A percentile compares a stretch with the other conserved stretches of the same genome.
Conservation (phyloP, 129 eudicot genomes). For the Heracleum sosnowskyi region DNA sequence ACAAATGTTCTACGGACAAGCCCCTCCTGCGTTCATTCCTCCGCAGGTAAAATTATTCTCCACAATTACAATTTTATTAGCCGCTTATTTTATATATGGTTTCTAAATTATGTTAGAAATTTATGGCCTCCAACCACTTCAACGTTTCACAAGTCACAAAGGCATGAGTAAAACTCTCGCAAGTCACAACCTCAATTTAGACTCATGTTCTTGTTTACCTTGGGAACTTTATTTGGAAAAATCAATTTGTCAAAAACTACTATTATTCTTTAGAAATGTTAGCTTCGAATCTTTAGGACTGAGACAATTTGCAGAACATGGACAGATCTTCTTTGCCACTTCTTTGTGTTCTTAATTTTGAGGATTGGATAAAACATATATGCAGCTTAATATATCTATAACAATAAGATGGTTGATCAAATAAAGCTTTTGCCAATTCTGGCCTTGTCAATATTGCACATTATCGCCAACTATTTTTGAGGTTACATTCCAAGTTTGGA, state of each 20-base stretch:
- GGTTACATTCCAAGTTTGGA: neutral
- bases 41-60: constrained; percentile 46
- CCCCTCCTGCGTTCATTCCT: constrained; percentile 70
- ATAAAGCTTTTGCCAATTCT: neutral
- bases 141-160: neutral
- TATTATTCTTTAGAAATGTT: neutral
- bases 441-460: neutral
- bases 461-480: neutral
- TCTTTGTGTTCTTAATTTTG: neutral
- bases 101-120: neutral
- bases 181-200: neutral
- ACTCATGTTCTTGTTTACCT: neutral
- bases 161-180: neutral
- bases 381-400: neutral
- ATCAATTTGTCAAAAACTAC: neutral
- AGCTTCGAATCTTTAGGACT: neutral
- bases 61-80: neutral
- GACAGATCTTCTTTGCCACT: neutral
- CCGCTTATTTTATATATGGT: neutral
- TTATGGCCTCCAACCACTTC: neutral
- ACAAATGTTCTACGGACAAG: constrained; percentile 80
- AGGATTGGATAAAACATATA: neutral
- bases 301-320: neutral
- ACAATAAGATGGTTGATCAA: too few relatives aligned
- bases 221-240: neutral